Evolutionary conservation across 2,329 filamentous ascomycete genomes (phyloP), one percentile per base, ranked within the genome.

Genomic region (Aureobasidium sp.): DNA sequence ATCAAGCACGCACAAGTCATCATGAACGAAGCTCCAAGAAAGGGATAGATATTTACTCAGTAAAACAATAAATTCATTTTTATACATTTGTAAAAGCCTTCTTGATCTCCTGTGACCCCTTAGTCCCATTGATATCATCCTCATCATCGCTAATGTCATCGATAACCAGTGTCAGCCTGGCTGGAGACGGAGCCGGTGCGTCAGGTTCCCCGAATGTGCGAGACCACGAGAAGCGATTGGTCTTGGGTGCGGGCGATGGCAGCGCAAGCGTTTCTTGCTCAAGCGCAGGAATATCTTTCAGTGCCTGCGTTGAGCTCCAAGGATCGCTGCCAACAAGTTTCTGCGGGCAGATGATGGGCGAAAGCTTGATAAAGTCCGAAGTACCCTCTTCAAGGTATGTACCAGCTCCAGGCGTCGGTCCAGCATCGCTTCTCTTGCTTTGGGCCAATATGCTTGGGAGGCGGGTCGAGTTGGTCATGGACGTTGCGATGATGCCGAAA

Each of bases 401-500:
- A 15, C 7, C 43, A 17, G 31, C 13, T 7, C 11, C 19, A 17
- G 19, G 23, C 10, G 23, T 29, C 1, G 33, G 10, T 10, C 17
- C 13, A 11, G 9, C 17, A 17, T 23, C 7, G 31, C 10, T 15
- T 2, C 10, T 47, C 5, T 40, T 47, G 21, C 19, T 29, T 8
- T 42, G 43, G 40, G 31, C 42, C 9, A 59, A 25, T n/a, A 59
- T 37, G 25, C 23, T 29, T 23, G 45, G 55, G 13, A 59, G 45
- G 25, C 27, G 35, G 10, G 55, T 59, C 1, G 43, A 40, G n/a
- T 42, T 42, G 5, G 27, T 42, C 55, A 59, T 49, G 7, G 55
- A 49, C 2, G 45, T 50, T 9, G 55, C 55, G n/a, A 59, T 45
- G 25, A 59, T 59, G 9, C 21, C 33, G 17, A 72, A 68, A 25